phyloP scores from a whole-genome alignment of 75 land plant genomes.

The Azolla pinnata region DNA sequence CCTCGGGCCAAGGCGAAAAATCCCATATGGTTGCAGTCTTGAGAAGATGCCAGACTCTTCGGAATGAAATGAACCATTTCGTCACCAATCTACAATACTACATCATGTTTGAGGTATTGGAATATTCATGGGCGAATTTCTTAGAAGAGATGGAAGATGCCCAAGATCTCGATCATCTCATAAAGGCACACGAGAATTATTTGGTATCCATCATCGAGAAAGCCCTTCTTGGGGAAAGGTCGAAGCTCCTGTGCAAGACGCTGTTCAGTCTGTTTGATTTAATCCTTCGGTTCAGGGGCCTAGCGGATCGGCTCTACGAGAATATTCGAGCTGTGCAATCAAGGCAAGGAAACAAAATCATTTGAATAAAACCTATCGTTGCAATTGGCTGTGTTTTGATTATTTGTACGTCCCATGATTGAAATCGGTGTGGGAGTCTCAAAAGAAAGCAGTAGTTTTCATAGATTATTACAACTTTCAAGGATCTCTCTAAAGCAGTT shows the following conservation, averaged over 20 bases:
- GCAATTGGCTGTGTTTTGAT: no score
- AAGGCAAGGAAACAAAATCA: no score
- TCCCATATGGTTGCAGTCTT: conserved; percentile 49
- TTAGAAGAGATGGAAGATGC: conserved; percentile 87
- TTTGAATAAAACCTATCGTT: no score
- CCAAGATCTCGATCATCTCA: conserved; percentile 81
- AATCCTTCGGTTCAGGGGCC: conserved; percentile 71
- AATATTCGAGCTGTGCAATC: conserved; percentile 73
- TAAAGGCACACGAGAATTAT: conserved; percentile 94
- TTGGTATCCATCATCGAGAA: conserved; percentile 84
- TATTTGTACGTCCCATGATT: no score
- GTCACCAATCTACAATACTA: conserved; percentile 93
- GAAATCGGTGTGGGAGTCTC: no score
- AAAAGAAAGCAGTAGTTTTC: no score
- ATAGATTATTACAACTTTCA: no score
- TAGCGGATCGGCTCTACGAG: conserved; percentile 79
- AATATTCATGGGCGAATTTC: conserved; percentile 91
- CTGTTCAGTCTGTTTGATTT: conserved; percentile 81
- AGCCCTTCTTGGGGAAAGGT: conserved; percentile 84
- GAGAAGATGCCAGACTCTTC: conserved; percentile 82
- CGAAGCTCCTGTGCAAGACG: conserved; percentile 55
- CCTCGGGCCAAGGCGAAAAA: conserved; percentile 48
- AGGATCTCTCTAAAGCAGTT: no score
- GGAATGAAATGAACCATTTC: conserved; percentile 99
- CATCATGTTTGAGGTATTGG: conserved; percentile 99